A percentile compares a stretch with the other conserved stretches of the same genome.
These are phyloP conservation scores for Mollisia scopiformis DNA, from an alignment of 2,329 filamentous ascomycete genomes.

Conservation along the genomic window DNA sequence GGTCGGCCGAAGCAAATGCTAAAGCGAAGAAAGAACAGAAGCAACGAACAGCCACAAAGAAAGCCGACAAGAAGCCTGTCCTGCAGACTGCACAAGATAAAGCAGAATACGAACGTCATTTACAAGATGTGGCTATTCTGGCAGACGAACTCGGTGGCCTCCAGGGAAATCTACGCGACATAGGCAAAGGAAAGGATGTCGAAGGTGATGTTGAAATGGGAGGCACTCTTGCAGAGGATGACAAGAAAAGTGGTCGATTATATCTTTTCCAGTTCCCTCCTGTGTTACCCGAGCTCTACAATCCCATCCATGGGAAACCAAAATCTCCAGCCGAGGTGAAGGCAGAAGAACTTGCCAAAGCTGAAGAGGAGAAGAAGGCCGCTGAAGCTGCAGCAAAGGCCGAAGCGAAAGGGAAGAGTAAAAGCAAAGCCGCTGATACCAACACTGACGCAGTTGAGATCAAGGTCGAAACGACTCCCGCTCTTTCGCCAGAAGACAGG, in stretches of 20 bases:
- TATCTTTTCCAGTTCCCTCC: slow-evolving; percentile 70
- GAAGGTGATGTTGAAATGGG: slow-evolving; percentile 42
- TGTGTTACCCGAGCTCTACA: slow-evolving; percentile 56
- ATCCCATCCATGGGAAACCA: slow-evolving; percentile 30
- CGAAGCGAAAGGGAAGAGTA: slow-evolving; percentile 16
- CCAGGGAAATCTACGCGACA: slow-evolving; percentile 19
- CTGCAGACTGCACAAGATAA: slow-evolving; percentile 56
- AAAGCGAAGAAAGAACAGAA: slow-evolving; percentile 13
- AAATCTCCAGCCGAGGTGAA: slow-evolving; percentile 8
- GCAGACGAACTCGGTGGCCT: slow-evolving; percentile 49
- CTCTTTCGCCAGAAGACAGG: slow-evolving; percentile 24
- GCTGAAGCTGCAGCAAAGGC: slow-evolving; percentile 19
- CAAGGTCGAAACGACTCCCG: slow-evolving; percentile 37
- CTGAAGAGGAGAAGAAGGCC: slow-evolving; percentile 26
- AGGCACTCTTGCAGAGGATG: slow-evolving; percentile 14
- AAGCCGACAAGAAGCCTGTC: slow-evolving; percentile 38
- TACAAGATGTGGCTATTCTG: slow-evolving; percentile 48
- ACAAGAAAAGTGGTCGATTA: slow-evolving; percentile 53
- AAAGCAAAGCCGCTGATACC: slow-evolving; percentile 18
- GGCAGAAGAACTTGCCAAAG: slow-evolving; percentile 25
- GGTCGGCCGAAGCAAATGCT: neutral
- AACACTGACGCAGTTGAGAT: slow-evolving; percentile 39
- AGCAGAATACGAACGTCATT: slow-evolving; percentile 51
- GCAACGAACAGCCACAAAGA: slow-evolving; percentile 16
- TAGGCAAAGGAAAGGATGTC: slow-evolving; percentile 34